A percentile compares a stretch with the other conserved stretches of the same genome.
Evolutionary conservation across 208 protist genomes (phyloP).

Genomic region (Naegleria gruberi): DNA sequence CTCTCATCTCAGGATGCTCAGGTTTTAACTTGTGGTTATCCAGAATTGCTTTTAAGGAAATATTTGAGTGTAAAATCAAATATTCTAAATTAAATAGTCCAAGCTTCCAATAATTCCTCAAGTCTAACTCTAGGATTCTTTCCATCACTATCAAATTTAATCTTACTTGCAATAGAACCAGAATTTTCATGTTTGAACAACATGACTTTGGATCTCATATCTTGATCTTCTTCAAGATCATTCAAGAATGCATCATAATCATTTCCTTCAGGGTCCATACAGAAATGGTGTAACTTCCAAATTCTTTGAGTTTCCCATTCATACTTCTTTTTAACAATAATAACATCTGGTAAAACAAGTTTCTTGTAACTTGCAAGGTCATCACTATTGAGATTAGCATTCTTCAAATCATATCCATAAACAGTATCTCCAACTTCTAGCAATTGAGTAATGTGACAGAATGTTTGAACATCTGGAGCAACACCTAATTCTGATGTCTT

Average conservation of each 20-base stretch:
- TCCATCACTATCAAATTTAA: neutral
- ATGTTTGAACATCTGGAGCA: neutral
- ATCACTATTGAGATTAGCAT: neutral
- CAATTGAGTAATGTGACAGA: neutral
- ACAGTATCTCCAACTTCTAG: neutral
- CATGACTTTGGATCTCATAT: neutral
- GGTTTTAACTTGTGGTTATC: neutral
- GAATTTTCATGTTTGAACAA: slow-evolving; percentile 2
- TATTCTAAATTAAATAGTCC: neutral
- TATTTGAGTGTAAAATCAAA: no score
- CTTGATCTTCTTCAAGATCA: slow-evolving; percentile 12
- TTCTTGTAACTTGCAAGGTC: neutral
- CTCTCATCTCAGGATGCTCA: neutral
- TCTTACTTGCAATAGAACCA: neutral
- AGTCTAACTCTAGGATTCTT: neutral
- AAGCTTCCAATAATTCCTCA: slow-evolving; percentile 6
- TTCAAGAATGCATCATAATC: slow-evolving; percentile 14
- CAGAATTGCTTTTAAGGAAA: neutral
- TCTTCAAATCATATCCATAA: slow-evolving; percentile 13
- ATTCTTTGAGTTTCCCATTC: neutral
- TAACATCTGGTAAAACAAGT: neutral
- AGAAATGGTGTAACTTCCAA: neutral
- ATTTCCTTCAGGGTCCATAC: neutral
- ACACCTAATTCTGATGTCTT: neutral
- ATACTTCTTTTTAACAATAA: slow-evolving; percentile 1